Evolutionary conservation across 2,329 filamentous ascomycete species (phyloP).

Genomic region (Hysterium pulicare): DNA sequence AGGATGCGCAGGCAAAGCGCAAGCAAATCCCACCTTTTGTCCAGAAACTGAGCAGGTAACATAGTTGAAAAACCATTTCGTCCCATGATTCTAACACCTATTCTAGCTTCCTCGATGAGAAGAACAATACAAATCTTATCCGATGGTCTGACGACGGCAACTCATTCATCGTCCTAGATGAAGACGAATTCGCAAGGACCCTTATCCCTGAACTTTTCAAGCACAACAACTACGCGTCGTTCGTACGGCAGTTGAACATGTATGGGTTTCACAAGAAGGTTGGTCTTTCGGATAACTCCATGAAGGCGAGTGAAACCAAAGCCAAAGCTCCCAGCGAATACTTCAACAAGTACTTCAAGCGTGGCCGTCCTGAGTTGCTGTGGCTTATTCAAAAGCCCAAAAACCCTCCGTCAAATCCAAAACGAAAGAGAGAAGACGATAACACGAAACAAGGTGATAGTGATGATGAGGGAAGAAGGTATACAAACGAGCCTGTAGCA

Average conservation of each 20-base stretch:
- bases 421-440: slow-evolving; percentile 53
- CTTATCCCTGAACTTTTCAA: slow-evolving; percentile 74
- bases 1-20: slow-evolving; percentile 81
- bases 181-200: slow-evolving; percentile 79
- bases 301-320: slow-evolving; percentile 94
- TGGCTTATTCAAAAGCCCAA: slow-evolving; percentile 98
- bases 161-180: slow-evolving; percentile 93
- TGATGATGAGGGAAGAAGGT: slow-evolving; percentile 56
- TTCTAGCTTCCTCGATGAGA: slow-evolving; percentile 82
- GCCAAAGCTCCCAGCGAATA: slow-evolving; percentile 99
- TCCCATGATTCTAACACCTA: slow-evolving; percentile 12
- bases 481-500: slow-evolving; percentile 44
- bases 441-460: slow-evolving; percentile 67
- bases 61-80: slow-evolving; percentile 3
- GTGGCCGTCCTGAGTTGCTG: slow-evolving; percentile 84
- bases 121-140: slow-evolving; percentile 90
- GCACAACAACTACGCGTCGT: slow-evolving; percentile 76
- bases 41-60: slow-evolving; percentile 93
- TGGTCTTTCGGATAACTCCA: slow-evolving; percentile 89
- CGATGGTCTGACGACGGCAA: slow-evolving; percentile 96
- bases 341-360: slow-evolving; percentile 92
- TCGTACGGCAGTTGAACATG: slow-evolving; percentile 66
- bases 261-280: slow-evolving; percentile 56
- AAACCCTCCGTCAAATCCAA: slow-evolving; percentile 54
- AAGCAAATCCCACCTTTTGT: slow-evolving; percentile 98